phyloP scores from a whole-genome alignment of 768 basidiomycete species.

The Mycena amicta region DNA sequence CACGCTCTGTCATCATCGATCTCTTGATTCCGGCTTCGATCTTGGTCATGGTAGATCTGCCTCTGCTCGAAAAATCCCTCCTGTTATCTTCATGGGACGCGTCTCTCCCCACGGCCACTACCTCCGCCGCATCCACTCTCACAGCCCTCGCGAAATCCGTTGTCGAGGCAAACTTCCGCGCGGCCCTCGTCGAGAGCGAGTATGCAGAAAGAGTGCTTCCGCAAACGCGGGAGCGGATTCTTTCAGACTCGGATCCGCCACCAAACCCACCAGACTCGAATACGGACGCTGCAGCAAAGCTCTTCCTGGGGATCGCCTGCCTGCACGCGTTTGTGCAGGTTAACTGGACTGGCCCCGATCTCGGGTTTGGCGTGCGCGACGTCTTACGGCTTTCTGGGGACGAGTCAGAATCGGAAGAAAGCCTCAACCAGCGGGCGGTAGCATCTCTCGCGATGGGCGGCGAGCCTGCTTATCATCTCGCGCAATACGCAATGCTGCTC shows the following conservation, averaged over 20 bases:
- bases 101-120: constrained; percentile 22
- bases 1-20: no score
- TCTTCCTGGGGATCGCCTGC: constrained; percentile 75
- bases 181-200: constrained; percentile 47
- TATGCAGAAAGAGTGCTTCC: constrained; percentile 44
- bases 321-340: constrained; percentile 89
- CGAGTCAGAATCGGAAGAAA: constrained; percentile 42
- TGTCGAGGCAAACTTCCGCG: constrained; percentile 60
- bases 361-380: constrained; percentile 58
- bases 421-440: constrained; percentile 67
- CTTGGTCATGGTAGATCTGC: background rate
- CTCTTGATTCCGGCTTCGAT: background rate
- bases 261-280: constrained; percentile 34
- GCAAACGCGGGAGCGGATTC: constrained; percentile 27
- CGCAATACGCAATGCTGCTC: constrained; percentile 67
- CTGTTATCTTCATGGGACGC: background rate
- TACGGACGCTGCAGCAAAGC: constrained; percentile 41
- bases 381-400: constrained; percentile 36
- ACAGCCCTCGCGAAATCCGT: constrained; percentile 54
- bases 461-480: constrained; percentile 95
- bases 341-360: constrained; percentile 96
- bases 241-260: no score
- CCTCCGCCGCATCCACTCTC: constrained; percentile 23
- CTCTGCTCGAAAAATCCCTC: background rate
- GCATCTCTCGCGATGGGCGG: constrained; percentile 81